Percentiles rank a stretch among this genome's conserved stretches.
These are phyloP conservation scores for Triticum urartu DNA, from an alignment of 176 grass and related monocot species.

Conservation along the genomic window DNA sequence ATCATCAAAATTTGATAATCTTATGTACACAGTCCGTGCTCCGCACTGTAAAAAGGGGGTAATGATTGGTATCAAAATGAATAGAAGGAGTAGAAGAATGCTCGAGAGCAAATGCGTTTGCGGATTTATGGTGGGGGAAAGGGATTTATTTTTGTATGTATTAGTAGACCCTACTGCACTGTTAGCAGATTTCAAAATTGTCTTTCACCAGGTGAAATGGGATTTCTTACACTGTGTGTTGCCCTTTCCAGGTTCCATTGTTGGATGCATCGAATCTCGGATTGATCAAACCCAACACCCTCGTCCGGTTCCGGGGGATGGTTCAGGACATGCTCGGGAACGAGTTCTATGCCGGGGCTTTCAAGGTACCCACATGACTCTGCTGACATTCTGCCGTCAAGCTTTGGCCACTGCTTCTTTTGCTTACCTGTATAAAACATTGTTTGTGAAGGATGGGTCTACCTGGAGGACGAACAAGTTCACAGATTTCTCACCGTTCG, in stretches of 20 bases:
- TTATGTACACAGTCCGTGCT: background rate
- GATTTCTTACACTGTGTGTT: background rate
- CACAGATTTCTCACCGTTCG: conserved; percentile 58
- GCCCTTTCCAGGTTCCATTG: conserved; percentile 60
- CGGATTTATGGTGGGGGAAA: background rate
- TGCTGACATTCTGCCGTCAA: background rate
- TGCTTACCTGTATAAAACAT: background rate
- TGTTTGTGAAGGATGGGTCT: conserved; percentile 59
- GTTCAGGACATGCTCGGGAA: conserved; percentile 97
- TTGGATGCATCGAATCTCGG: conserved; percentile 59
- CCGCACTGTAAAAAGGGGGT: background rate
- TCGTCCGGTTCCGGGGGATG: conserved; percentile 81
- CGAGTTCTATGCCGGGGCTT: conserved; percentile 83
- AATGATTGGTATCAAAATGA: background rate
- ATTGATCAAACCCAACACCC: conserved; percentile 85
- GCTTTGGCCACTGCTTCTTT: background rate
- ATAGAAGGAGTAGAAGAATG: background rate
- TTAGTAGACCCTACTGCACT: background rate
- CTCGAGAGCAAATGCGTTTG: background rate
- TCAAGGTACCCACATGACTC: conserved; percentile 44
- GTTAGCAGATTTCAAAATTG: background rate
- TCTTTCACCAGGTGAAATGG: background rate
- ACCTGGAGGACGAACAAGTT: conserved; percentile 96
- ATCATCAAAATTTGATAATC: background rate
- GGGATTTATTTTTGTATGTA: background rate